Evolutionary conservation across 2,329 filamentous ascomycete genomes (phyloP).

Genomic region (Fusarium fujikuroi): DNA sequence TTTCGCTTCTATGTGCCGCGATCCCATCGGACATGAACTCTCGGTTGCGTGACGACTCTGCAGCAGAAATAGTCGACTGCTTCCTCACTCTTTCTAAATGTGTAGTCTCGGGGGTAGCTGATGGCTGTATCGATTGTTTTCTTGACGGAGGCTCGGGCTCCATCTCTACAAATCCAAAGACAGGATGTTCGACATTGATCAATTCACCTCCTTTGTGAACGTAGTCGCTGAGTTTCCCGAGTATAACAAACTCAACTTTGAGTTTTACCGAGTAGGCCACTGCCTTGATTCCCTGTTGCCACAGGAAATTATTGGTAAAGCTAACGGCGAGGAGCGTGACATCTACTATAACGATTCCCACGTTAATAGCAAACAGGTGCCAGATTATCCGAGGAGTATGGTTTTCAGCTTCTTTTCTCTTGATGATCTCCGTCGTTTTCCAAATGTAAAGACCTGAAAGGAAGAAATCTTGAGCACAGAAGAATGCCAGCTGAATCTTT

Average conservation of each 20-base stretch:
- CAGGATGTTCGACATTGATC: conserved; percentile 8
- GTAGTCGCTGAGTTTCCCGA: conserved; percentile 50
- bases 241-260: conserved; percentile 51
- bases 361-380: conserved; percentile 50
- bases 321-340: conserved; percentile 49
- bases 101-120: not conserved
- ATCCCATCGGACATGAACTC: not conserved
- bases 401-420: conserved; percentile 4
- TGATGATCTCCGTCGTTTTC: conserved; percentile 26
- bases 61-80: conserved; percentile 7
- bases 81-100: conserved; percentile 14
- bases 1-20: conserved; percentile 1
- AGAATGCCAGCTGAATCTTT: conserved; percentile 27
- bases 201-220: conserved; percentile 44
- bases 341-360: conserved; percentile 57
- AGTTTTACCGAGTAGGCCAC: conserved; percentile 52
- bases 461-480: conserved; percentile 30
- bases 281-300: conserved; percentile 50
- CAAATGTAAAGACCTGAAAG: conserved; percentile 33
- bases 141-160: conserved; percentile 19
- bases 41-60: conserved; percentile 4
- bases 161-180: conserved; percentile 34
- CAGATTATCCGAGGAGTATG: conserved; percentile 29
- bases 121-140: not conserved
- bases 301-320: conserved; percentile 45